Evolutionary conservation across 2,329 filamentous ascomycete species (phyloP), one percentile per base, ranked within the genome.

Genomic region (Fusarium robinianum): DNA sequence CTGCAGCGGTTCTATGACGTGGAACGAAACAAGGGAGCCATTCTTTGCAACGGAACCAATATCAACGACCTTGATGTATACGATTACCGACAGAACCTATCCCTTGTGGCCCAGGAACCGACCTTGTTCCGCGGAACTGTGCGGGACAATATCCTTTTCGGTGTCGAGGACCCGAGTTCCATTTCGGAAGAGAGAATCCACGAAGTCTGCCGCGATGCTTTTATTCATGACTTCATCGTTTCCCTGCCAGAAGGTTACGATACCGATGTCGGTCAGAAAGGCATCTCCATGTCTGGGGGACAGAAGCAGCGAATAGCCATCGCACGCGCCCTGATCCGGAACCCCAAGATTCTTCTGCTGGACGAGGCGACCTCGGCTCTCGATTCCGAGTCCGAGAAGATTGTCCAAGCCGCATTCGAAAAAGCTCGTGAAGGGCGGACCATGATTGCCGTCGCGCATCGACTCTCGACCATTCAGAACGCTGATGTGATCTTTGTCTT

Each of bases 351-450:
- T 2, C 64, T 88, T 8, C 74, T 89, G 10, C 70, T 89, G 0
- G 85, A 89, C 54, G 84, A 88, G 67, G 80, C 83, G 2, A 88
- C 85, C 0, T 81, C 77, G 11, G 80, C 79, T 6, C 69, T 89
- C 2, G 84, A 87, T 54, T 72, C 74, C 0, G 76, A 78, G 56
- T 80, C 75, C 16, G 80, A 82, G 5, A 67, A 68, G 6, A 60
- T 78, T 3, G 74, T 89, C 6, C 73, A 81, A 23, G 68, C 68
- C 5, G 62, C 79, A 3, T 74, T 89, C 6, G 73, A 81, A 17
- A 69, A 61, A 44, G 70, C 69, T 1, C 51, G 47, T 15, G 30
- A 29, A 3, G 67, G 32, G 49, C 63, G 67, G 5, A 73, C 71
- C 3, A 67, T 72, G 21, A 64, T 75, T 38, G 67, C 67, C 9